Evolutionary conservation across 768 basidiomycete genomes (phyloP).

Genomic region (Podaxis sp.): DNA sequence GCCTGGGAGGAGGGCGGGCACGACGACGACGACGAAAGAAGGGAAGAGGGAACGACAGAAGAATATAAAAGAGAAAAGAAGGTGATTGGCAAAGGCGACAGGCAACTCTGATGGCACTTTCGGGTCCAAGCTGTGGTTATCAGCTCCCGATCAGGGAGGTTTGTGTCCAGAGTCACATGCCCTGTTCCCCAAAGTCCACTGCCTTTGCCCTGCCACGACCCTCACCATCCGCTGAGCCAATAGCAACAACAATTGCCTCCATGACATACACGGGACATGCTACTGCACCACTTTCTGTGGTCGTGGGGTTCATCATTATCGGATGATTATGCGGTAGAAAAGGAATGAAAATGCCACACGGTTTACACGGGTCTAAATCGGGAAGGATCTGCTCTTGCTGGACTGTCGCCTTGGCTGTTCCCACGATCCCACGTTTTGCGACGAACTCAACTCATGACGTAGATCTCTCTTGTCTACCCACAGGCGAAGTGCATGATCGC

Average conservation of each 20-base stretch:
- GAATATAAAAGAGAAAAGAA: slow-evolving; percentile 23
- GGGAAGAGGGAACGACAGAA: slow-evolving; percentile 25
- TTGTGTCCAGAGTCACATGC: slow-evolving; percentile 8
- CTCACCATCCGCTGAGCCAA: neutral
- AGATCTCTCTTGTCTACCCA: slow-evolving; percentile 11
- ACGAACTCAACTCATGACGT: slow-evolving; percentile 29
- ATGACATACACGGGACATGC: neutral
- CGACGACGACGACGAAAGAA: slow-evolving; percentile 36
- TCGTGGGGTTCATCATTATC: neutral
- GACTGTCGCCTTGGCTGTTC: slow-evolving; percentile 19
- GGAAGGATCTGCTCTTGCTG: slow-evolving; percentile 20
- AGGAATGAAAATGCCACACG: slow-evolving; percentile 10
- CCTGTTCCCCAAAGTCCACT: slow-evolving; percentile 1
- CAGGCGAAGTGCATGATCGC: neutral
- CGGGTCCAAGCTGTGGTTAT: slow-evolving; percentile 14
- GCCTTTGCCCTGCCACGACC: neutral
- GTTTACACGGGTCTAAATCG: slow-evolving; percentile 17
- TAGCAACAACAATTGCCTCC: neutral
- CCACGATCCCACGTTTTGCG: slow-evolving; percentile 37
- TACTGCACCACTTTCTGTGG: neutral
- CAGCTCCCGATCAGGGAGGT: slow-evolving; percentile 16
- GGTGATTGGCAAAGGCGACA: slow-evolving; percentile 18
- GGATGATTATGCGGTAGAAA: neutral
- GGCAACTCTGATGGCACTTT: slow-evolving; percentile 17
- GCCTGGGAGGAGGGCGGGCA: slow-evolving; percentile 34